Conservation (phyloP, 352 stramenopile genomes). For the Pythium apleroticum region DNA sequence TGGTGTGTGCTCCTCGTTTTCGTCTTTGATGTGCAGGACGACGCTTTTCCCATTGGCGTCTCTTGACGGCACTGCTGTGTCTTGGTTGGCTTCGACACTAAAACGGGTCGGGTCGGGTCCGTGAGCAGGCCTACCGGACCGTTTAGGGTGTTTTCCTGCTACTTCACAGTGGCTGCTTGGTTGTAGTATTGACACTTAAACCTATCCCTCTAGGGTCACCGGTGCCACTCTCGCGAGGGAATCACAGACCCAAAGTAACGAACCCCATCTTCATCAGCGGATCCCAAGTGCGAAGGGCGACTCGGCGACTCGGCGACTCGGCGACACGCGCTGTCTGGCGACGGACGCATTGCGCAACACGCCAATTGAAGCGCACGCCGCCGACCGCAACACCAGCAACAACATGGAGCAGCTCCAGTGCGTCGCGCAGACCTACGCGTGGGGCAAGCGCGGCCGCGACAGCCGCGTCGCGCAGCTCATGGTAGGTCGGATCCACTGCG, state of each 20-base stretch:
- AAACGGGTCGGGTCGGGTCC: not conserved
- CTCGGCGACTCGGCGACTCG: not conserved
- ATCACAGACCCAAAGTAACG: slow-evolving; percentile 6
- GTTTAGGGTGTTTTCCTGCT: slow-evolving; percentile 3
- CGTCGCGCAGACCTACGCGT: slow-evolving; percentile 89
- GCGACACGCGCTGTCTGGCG: slow-evolving; percentile 1
- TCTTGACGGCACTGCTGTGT: slow-evolving; percentile 6
- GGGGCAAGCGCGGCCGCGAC: slow-evolving; percentile 83
- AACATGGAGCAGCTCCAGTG: slow-evolving; percentile 80
- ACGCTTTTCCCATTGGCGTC: slow-evolving; percentile 4
- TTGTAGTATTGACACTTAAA: slow-evolving; percentile 18
- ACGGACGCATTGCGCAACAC: slow-evolving; percentile 8
- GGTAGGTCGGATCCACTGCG: slow-evolving; percentile 31
- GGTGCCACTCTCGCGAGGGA: slow-evolving; percentile 23
- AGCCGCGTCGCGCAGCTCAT: slow-evolving; percentile 89
- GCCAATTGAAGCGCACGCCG: not conserved
- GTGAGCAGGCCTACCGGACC: not conserved
- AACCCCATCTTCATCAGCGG: slow-evolving; percentile 13
- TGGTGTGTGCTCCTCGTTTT: slow-evolving; percentile 6
- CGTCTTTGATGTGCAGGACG: not conserved
- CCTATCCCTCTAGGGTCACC: slow-evolving; percentile 8
- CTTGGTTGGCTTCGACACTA: not conserved
- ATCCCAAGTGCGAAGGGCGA: not conserved
- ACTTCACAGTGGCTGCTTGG: slow-evolving; percentile 17
- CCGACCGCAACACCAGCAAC: slow-evolving; percentile 29